Evolutionary conservation across 306 rosid genomes (phyloP).

Genomic region (Alnus glutinosa): DNA sequence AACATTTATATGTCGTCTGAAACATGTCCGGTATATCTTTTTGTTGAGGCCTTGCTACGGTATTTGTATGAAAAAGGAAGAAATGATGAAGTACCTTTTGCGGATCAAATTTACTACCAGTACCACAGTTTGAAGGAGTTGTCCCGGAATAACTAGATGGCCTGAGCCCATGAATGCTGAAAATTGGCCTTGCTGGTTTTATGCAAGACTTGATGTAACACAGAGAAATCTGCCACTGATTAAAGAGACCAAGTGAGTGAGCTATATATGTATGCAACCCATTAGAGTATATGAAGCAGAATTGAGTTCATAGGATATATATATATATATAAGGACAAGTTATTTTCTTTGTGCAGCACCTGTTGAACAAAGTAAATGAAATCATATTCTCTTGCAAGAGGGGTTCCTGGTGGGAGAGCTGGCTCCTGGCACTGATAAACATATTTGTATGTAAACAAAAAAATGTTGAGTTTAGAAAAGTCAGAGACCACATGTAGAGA

Average conservation of each 20-base stretch:
- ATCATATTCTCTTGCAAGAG: background rate
- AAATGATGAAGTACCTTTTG: slow-evolving; percentile 15
- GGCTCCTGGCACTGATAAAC: slow-evolving; percentile 11
- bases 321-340: background rate
- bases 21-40: too few species aligned
- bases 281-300: background rate
- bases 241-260: background rate
- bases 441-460: background rate
- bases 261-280: background rate
- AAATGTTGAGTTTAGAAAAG: background rate
- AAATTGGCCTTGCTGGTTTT: slow-evolving; percentile 29
- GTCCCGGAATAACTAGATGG: slow-evolving; percentile 15
- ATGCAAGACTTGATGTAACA: slow-evolving; percentile 21
- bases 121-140: background rate
- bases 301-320: background rate
- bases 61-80: background rate
- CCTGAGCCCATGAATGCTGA: slow-evolving; percentile 31
- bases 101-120: background rate
- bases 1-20: too few species aligned
- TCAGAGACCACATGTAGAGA: background rate
- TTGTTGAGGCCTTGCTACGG: background rate
- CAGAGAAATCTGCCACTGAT: slow-evolving; percentile 26
- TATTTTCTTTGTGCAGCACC: background rate
- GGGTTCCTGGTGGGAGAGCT: background rate
- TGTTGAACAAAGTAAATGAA: slow-evolving; percentile 32